Evolutionary conservation across 2,329 filamentous ascomycete species (phyloP), one percentile per base, ranked within the genome.

Genomic region (Stagonosporopsis rhizophila): DNA sequence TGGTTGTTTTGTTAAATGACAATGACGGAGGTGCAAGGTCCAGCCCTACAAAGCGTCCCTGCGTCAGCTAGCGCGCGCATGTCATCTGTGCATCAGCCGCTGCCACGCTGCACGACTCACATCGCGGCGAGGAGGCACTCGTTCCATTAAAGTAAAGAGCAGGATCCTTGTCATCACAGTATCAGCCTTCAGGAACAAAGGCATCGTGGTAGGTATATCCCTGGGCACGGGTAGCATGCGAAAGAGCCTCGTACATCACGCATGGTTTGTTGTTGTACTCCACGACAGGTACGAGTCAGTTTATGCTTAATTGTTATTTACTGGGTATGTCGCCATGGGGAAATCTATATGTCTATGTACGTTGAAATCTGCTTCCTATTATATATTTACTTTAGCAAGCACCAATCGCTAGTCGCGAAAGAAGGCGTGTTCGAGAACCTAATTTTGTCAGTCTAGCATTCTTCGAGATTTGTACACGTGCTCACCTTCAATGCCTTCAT

Each of bases 401-500:
- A 14, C 14, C 30, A 7, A n/a, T 15, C 30, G 30, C 30, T 34
- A 44, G 11, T 61, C 48, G 59, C 19, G 51, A 30, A 75, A 73
- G 54, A 71, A 74, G 8, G 61, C 45, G 56, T 75, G 72, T 19
- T 68, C 42, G 15, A 74, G 64, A 22, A 60, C 67, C 73, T 75
- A 35, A 1, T 20, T n/a, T 42, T 8, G 27, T 61, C 9, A 57
- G 42, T 40, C n/a, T 25, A 25, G n/a, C 3, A 15, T 22, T 19
- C 14, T n/a, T 30, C n/a, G 27, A 32, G 12, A 34, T 55, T 35
- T 51, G 14, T 49, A 5, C 9, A n/a, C 12, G 6, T 28, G 6
- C 60, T 61, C 62, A 85, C 89, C 80, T 89, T 75, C 51, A 80
- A 78, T 42, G 93, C 92, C 14, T 84, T 88, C 60, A 89, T 77